Evolutionary conservation across 441 rosid species (phyloP).

Genomic region (Populus hybrid): DNA sequence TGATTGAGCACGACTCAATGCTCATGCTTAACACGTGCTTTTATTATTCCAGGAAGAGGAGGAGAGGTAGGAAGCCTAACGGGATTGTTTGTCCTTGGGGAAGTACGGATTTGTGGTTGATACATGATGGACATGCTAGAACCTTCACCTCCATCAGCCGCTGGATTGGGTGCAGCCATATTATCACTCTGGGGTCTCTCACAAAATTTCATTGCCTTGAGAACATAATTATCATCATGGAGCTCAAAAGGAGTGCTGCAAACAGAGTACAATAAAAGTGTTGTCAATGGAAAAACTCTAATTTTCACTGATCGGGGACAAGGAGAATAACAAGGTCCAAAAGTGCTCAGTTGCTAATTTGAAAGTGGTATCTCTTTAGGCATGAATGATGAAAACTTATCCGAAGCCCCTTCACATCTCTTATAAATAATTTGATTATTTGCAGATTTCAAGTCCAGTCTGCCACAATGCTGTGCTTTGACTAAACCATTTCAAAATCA

Average conservation of each 20-base stretch:
- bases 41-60: conserved; percentile 63
- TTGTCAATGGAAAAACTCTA: not conserved
- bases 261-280: not conserved
- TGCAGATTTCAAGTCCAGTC: not conserved
- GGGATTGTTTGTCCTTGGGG: conserved; percentile 32
- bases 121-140: conserved; percentile 46
- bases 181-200: conserved; percentile 51
- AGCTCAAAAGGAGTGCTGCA: conserved; percentile 98
- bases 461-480: not conserved
- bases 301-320: too few species aligned
- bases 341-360: not conserved
- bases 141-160: conserved; percentile 49
- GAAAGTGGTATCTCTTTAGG: not conserved
- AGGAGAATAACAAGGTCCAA: not conserved
- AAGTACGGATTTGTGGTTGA: conserved; percentile 45
- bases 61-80: conserved; percentile 58
- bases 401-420: not conserved
- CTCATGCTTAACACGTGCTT: conserved; percentile 74
- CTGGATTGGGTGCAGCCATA: conserved; percentile 26
- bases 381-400: not conserved
- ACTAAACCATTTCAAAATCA: not conserved
- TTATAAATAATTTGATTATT: conserved; percentile 1
- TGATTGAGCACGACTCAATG: conserved; percentile 39
- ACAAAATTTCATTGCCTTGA: conserved; percentile 89
- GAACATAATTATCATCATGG: conserved; percentile 92